Percentiles rank a stretch among this genome's conserved stretches.
Evolutionary conservation across 176 grass and related monocot genomes (phyloP).

Genomic region (Oryza longistaminata): DNA sequence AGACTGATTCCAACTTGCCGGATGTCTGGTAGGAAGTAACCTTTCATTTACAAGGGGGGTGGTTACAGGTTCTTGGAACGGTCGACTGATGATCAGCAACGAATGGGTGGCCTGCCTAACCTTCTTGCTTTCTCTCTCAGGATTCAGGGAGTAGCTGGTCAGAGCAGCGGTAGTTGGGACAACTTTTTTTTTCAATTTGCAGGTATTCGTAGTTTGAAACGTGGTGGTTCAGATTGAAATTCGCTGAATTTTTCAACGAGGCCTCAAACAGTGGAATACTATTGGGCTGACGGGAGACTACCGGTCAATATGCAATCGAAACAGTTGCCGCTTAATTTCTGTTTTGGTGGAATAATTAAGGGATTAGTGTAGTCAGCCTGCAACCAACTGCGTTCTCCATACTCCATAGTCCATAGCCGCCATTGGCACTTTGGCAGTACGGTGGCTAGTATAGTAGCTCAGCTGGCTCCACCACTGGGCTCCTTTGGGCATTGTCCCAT

Average conservation of each 20-base stretch:
- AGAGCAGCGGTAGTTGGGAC: neutral
- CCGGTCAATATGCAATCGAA: neutral
- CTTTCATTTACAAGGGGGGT: neutral
- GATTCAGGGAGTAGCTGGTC: neutral
- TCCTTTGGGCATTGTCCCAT: neutral
- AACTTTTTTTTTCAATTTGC: too few species aligned
- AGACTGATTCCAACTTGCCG: neutral
- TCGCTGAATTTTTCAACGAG: neutral
- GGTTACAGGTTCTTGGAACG: neutral
- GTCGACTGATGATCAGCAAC: neutral
- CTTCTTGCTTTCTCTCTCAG: neutral
- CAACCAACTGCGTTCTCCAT: neutral
- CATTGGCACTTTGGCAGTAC: neutral
- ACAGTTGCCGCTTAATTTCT: neutral
- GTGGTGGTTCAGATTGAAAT: neutral
- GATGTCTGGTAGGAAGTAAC: neutral
- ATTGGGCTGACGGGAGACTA: neutral
- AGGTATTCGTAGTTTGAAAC: neutral
- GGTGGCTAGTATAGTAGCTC: neutral
- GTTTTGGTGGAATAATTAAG: neutral
- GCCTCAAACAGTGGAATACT: neutral
- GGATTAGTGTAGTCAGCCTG: neutral
- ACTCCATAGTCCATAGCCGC: neutral
- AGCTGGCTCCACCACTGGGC: neutral
- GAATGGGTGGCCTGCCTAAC: neutral